Evolutionary conservation across 257 asterid genomes (phyloP), one percentile per base, ranked within the genome.

Genomic region (Thymus mandschuricus): DNA sequence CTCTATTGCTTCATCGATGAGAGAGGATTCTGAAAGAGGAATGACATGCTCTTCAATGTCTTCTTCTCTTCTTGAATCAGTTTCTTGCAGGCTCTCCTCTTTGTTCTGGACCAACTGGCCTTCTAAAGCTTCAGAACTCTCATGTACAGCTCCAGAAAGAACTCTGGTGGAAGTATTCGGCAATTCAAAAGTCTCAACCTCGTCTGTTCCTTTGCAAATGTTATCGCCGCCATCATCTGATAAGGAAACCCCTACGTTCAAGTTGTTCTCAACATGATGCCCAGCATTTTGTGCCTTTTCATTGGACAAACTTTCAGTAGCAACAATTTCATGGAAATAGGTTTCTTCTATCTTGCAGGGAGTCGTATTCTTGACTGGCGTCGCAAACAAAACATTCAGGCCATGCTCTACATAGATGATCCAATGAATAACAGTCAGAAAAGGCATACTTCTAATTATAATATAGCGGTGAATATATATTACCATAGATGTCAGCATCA

Each of bases 321-420:
- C 64, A 45, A 15, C 58, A 69, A 55, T 68, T 38, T 40, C 70
- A 64, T 64, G 64, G 31, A 51, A 69, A 64, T 46, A 58, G 56
- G 43, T 38, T 66, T 68, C 67, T 52, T 61, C 75, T 45, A 9
- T 65, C 56, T 49, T 62, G 43, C 59, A 60, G 61, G 70, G 29
- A 65, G 66, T 12, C 40, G 5, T 63, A 48, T 43, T 33, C 60
- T 77, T 79, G 62, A 64, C 51, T 71, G 88, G 83, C 51, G 84
- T 82, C 51, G 79, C 83, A 60, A 75, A 81, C 52, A 81, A 68
- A 64, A 68, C 13, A 43, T 70, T 69, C 43, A 81, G 72, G 57
- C 28, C 82, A 78, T 81, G 72, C 50, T 76, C 88, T 83, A 70
- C 78, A 69, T 29, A 59, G 11, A 72, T 64, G 33, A 21, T 34